phyloP scores from a whole-genome alignment of 1,284 basidiomycete genomes.

The Puccinia coronata region DNA sequence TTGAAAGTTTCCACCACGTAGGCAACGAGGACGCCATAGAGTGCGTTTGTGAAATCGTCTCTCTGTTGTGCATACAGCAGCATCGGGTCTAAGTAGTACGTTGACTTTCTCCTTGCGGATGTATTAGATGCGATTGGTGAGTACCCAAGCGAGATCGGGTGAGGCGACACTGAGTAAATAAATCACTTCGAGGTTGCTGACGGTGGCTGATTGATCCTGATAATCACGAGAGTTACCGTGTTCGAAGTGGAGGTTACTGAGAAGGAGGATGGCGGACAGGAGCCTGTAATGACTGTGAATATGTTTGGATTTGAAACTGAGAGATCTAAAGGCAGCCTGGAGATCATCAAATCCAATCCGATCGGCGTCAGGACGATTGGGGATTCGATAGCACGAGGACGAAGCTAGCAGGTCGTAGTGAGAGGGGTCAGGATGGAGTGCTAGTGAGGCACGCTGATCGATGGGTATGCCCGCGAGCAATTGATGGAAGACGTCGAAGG shows the following conservation, averaged over 20 bases:
- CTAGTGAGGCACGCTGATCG: conserved; percentile 61
- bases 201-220: conserved; percentile 72
- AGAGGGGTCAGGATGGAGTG: conserved; percentile 54
- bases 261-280: conserved; percentile 88
- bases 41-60: conserved; percentile 86
- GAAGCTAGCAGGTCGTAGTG: conserved; percentile 59
- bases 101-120: conserved; percentile 93
- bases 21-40: conserved; percentile 91
- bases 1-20: conserved; percentile 98
- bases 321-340: conserved; percentile 84
- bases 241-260: conserved; percentile 90
- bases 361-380: conserved; percentile 29
- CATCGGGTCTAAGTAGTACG: conserved; percentile 90
- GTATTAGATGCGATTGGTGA: conserved; percentile 88
- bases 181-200: conserved; percentile 78
- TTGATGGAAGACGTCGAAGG: conserved; percentile 95
- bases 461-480: conserved; percentile 78
- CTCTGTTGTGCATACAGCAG: conserved; percentile 83
- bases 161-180: conserved; percentile 81
- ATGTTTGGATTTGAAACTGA: conserved; percentile 86
- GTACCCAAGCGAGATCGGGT: conserved; percentile 75
- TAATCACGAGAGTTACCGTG: conserved; percentile 73
- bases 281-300: conserved; percentile 94
- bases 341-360: conserved; percentile 68
- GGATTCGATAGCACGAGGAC: conserved; percentile 14